These are phyloP conservation scores for Ustilago bromivora DNA, from an alignment of 1,284 basidiomycete species.

Conservation along the genomic window DNA sequence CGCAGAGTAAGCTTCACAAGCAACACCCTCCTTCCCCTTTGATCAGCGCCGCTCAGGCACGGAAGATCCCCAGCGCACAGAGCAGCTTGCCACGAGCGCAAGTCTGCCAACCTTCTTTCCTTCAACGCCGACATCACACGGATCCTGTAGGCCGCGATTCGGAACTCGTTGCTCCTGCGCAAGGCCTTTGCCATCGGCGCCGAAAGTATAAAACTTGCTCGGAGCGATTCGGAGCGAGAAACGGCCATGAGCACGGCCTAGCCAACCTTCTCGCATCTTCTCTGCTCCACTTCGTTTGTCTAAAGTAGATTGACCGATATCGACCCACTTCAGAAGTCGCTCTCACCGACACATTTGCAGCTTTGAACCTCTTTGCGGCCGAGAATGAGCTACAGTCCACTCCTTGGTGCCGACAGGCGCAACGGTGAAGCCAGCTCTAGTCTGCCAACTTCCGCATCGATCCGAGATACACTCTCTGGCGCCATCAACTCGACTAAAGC, in stretches of 20 bases:
- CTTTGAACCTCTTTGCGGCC: neutral
- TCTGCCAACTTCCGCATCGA: slow-evolving; percentile 34
- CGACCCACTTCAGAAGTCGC: neutral
- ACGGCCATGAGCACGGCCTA: neutral
- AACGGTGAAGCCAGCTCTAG: slow-evolving; percentile 29
- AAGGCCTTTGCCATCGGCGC: neutral
- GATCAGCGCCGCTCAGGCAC: slow-evolving; percentile 5
- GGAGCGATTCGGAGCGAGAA: slow-evolving; percentile 14
- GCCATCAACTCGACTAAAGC: slow-evolving; percentile 58
- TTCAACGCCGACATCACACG: slow-evolving; percentile 5
- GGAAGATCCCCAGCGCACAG: slow-evolving; percentile 4
- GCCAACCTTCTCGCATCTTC: slow-evolving; percentile 5
- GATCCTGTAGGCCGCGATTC: neutral
- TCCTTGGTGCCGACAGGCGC: slow-evolving; percentile 27
- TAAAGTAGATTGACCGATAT: neutral
- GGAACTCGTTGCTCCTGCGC: neutral
- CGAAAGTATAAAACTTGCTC: slow-evolving; percentile 1
- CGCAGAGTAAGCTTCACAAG: slow-evolving; percentile 10
- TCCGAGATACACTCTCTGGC: slow-evolving; percentile 48
- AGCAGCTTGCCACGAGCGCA: neutral
- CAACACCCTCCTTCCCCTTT: neutral
- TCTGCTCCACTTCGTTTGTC: neutral
- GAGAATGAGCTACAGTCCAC: slow-evolving; percentile 41
- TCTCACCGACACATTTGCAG: neutral
- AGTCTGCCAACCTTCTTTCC: neutral